Base-by-base conservation (phyloP, 2,329 filamentous ascomycete genomes). In the Colletotrichum truncatum region DNA sequence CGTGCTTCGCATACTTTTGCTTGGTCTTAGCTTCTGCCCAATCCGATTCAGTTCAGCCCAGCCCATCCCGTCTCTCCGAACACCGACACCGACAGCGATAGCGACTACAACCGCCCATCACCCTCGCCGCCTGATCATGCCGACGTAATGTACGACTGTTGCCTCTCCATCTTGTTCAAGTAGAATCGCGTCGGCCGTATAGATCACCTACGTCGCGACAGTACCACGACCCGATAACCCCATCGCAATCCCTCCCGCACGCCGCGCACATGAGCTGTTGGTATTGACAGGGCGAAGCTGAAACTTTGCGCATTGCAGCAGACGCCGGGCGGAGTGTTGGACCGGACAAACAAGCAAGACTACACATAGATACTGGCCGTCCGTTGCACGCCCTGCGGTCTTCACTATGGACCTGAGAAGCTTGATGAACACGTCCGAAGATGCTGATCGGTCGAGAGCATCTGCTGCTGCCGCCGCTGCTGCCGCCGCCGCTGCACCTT, bases 341-440 rank as follows among this genome's bases (percentile, higher is more conserved):
- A 26, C 51, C 59, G 39, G 30, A 66, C 26, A 56, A 39, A 43
- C 26, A 12, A 45, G 21, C 9, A 25, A 34, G 30, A 49, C 28
- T n/a, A 63, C 25, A 34, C 43, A 51, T 21, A n/a, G 7, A 39
- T 49, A 62, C 25, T 28, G 58, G 43, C 43, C 23, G 14, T n/a
- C 18, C 14, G 14, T 51, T 25, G 43, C 41, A 39, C 62, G 48
- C 26, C n/a, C 56, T 54, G 41, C 32, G n/a, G 23, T 28, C 8
- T 11, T 59, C 67, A 73, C 62, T 58, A 83, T 87, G 85, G 84
- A 87, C 78, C 80, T 87, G 62, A 76, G 80, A 68, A 82, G 81
- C 14, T 84, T 89, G 71, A 76, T 89, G 49, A 89, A 88, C 74
- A 78, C 81, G 21, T 80, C 83, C 34, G 85, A 85, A 67, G 77